Evolutionary conservation across 2,329 filamentous ascomycete species (phyloP), one percentile per base, ranked within the genome.

Genomic region (Aaosphaeria arxii): DNA sequence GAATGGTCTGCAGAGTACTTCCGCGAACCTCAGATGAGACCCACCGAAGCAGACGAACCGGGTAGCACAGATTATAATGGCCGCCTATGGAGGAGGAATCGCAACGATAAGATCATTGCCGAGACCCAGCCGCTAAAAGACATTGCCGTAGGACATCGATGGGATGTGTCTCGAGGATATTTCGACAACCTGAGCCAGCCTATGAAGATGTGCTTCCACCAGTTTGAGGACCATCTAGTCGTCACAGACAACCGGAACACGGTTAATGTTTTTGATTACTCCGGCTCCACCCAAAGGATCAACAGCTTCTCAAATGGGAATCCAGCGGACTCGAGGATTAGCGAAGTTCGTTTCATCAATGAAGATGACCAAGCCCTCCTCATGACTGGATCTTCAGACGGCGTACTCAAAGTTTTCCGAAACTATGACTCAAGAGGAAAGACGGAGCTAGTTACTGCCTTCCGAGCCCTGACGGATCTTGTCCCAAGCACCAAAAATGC

Each of bases 1-100:
- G 89, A 96, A 54, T 99, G 92, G 91, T 96, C 91, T 4, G 91
- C 94, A 40, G 92, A 85, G 70, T 97, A 99, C 69, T 99, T 97
- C 78, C 89, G 91, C 30, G 91, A 97, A 69, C 94, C 94, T 31
- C 94, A 99, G 71, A 97, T 99, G 94, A 95, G 94, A 66, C 87
- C 90, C 3, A 91, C 88, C 49, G 94, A 99, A 67, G 89, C 91
- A 28, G 94, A 99, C 60, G 94, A 99, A 65, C 94, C 94, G 11
- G 94, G 94, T 32, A 96, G 91, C 63, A 89, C 89, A 11, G 91
- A 97, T 69, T 99, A 97, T 72, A 99, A 99, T 60, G 87, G 94
- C 65, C 85, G 94, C 11, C 77, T 99, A 2, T 99, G 94, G 94
- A 82, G 92, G 54, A 82, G 94, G 52, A 88, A 91, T 47, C 86